Conservation (phyloP, 768 basidiomycete species). For the Auricularia cornea region DNA sequence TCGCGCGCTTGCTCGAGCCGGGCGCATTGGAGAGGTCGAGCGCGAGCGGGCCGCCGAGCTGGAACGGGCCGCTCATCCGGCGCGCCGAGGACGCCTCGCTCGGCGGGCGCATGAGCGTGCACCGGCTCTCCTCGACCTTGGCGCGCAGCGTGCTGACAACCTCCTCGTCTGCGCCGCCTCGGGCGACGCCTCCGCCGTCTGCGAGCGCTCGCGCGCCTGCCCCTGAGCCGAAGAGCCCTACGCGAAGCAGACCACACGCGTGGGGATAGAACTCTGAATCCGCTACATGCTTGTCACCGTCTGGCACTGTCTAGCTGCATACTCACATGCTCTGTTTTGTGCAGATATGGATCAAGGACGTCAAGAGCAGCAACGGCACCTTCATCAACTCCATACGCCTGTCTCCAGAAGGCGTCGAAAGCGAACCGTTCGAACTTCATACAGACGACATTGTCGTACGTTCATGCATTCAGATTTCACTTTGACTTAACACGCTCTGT, state of each 20-base stretch:
- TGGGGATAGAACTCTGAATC: too few relatives aligned
- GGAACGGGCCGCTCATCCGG: conserved; percentile 42
- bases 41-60: conserved; percentile 27
- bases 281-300: too few relatives aligned
- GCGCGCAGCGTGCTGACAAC: conserved; percentile 64
- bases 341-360: conserved; percentile 96
- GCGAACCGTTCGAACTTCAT: conserved; percentile 88
- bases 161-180: conserved; percentile 56
- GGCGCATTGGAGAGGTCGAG: conserved; percentile 47
- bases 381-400: conserved; percentile 96
- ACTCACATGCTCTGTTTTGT: neutral
- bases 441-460: conserved; percentile 92
- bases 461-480: conserved; percentile 5
- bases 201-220: conserved; percentile 23
- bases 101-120: conserved; percentile 81
- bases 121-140: conserved; percentile 82
- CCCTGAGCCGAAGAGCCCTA: too few relatives aligned
- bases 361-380: conserved; percentile 77
- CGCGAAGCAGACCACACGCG: too few relatives aligned
- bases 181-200: conserved; percentile 14
- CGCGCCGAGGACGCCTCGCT: conserved; percentile 42
- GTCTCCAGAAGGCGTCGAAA: conserved; percentile 81
- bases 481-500: too few relatives aligned
- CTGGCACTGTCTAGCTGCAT: too few relatives aligned
- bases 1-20: conserved; percentile 54